These are phyloP conservation scores for Theileria orientalis DNA, from an alignment of 169 alveolate genomes.

Conservation along the genomic window DNA sequence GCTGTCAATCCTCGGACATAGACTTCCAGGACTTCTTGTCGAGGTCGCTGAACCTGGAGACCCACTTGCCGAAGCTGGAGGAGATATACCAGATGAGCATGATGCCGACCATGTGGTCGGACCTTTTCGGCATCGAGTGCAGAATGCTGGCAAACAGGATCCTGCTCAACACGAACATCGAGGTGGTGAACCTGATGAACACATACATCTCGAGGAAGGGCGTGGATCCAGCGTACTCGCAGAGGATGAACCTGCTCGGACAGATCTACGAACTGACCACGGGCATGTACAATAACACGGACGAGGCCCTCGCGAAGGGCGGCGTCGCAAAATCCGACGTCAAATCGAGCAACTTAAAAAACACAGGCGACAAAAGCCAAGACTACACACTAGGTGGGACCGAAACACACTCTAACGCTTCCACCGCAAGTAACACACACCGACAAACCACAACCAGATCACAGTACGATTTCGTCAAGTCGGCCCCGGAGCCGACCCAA, in stretches of 20 bases:
- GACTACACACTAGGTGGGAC: background rate
- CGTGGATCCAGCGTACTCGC: background rate
- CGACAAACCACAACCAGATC: too few relatives aligned
- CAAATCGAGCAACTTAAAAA: background rate
- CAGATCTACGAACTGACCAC: background rate
- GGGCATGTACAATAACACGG: background rate
- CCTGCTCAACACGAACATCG: slow-evolving; percentile 39
- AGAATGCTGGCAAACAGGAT: slow-evolving; percentile 25
- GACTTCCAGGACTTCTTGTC: slow-evolving; percentile 27
- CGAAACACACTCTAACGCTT: too few relatives aligned
- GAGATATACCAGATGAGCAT: slow-evolving; percentile 53
- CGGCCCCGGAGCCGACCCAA: background rate
- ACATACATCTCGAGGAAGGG: background rate
- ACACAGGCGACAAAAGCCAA: background rate
- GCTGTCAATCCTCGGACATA: slow-evolving; percentile 5
- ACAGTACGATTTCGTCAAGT: background rate
- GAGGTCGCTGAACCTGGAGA: slow-evolving; percentile 7
- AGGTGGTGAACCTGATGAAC: slow-evolving; percentile 42
- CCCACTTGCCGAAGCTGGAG: slow-evolving; percentile 44
- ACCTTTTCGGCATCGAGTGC: slow-evolving; percentile 48
- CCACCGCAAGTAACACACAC: too few relatives aligned
- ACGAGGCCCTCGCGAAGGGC: slow-evolving; percentile 1
- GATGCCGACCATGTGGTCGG: slow-evolving; percentile 56
- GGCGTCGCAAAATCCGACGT: background rate
- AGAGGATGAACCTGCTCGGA: background rate